These are phyloP conservation scores for Lycium barbarum DNA, from an alignment of 257 asterid species.

Conservation along the genomic window DNA sequence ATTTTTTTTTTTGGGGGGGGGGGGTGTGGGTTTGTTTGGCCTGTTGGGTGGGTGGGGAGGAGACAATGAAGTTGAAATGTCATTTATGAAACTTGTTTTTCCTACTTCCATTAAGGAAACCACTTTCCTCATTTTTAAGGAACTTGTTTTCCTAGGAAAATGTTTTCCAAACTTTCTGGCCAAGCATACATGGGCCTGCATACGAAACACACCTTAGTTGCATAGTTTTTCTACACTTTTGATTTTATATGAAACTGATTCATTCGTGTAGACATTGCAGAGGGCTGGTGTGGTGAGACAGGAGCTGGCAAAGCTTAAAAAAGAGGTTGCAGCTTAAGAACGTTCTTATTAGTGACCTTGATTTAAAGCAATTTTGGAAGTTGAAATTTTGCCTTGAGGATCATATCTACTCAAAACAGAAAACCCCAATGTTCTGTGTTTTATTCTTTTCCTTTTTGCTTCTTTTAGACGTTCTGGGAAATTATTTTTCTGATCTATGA, in stretches of 20 bases:
- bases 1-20: no score
- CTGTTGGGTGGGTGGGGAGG: no score
- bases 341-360: constrained; percentile 31
- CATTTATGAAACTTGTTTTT: no score
- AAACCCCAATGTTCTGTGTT: not conserved
- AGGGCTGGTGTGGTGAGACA: constrained; percentile 64
- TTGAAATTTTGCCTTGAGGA: constrained; percentile 13
- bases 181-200: no score
- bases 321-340: constrained; percentile 46
- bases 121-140: no score
- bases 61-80: no score
- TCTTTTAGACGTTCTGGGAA: not conserved
- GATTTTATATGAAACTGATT: not conserved
- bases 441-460: not conserved
- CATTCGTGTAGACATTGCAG: constrained; percentile 40
- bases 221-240: not conserved
- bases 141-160: no score
- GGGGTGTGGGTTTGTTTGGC: no score
- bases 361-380: constrained; percentile 30
- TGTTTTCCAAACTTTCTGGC: no score
- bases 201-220: not conserved
- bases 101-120: no score
- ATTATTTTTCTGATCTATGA: not conserved
- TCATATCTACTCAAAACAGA: not conserved
- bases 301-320: constrained; percentile 73